phyloP scores from a whole-genome alignment of 306 rosid genomes.

The Cicer yamashitae region DNA sequence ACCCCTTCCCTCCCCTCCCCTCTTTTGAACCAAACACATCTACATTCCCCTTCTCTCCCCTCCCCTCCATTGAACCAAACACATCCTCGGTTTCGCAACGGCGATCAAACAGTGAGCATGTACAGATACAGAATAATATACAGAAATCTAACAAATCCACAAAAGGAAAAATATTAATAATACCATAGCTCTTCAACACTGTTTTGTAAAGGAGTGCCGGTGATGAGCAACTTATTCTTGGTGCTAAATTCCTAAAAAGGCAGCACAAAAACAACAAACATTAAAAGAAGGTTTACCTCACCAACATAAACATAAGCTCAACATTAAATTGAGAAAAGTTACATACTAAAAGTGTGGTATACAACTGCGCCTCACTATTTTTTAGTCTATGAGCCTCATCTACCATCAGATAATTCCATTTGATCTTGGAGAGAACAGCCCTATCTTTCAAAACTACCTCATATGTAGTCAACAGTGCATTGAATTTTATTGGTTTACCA shows the following conservation, averaged over 20 bases:
- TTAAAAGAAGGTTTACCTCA: conserved; percentile 3
- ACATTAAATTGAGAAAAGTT: conserved; percentile 32
- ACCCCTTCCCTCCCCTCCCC: no score
- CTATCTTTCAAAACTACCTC: conserved; percentile 97
- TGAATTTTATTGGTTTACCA: conserved; percentile 84
- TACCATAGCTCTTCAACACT: conserved; percentile 99
- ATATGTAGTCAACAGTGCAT: conserved; percentile 88
- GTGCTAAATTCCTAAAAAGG: conserved; percentile 93
- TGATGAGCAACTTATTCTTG: conserved; percentile 95
- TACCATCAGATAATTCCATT: conserved; percentile 97
- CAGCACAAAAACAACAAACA: conserved; percentile 36
- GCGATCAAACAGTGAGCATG: background rate
- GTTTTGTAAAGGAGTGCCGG: conserved; percentile 98
- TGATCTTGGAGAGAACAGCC: conserved; percentile 90
- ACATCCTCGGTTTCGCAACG: background rate
- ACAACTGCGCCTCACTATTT: conserved; percentile 98
- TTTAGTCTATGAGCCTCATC: conserved; percentile 99
- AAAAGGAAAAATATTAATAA: conserved; percentile 32
- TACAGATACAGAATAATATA: background rate
- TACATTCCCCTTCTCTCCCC: no score
- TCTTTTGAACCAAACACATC: no score
- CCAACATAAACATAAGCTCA: conserved; percentile 30
- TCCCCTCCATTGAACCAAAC: no score
- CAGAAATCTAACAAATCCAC: conserved; percentile 14
- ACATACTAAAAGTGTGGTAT: conserved; percentile 90